These are phyloP conservation scores for Candida piceae DNA, from an alignment of 805 yeast species.

Conservation along the genomic window DNA sequence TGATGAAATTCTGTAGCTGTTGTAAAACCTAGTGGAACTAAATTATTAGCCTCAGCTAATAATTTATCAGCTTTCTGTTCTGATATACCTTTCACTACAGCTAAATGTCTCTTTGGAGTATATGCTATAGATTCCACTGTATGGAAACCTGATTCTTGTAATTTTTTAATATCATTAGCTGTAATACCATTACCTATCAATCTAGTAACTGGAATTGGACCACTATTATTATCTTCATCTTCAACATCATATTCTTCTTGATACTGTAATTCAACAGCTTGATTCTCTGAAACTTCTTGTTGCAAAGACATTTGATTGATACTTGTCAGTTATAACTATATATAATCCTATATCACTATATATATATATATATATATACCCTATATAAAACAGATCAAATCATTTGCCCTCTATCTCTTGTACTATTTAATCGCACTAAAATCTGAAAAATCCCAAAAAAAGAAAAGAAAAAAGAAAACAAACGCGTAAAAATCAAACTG, in stretches of 20 bases:
- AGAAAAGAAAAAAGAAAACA: too few relatives aligned
- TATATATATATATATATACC: too few relatives aligned
- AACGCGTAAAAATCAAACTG: too few relatives aligned
- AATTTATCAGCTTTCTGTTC: constrained; percentile 92
- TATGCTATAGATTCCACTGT: constrained; percentile 93
- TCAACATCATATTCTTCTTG: constrained; percentile 44
- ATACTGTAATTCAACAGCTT: constrained; percentile 9
- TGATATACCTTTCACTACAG: constrained; percentile 83
- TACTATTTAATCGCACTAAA: too few relatives aligned
- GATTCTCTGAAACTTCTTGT: constrained; percentile 1
- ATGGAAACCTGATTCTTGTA: constrained; percentile 76
- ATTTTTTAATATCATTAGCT: constrained; percentile 68
- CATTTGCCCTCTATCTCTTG: too few relatives aligned
- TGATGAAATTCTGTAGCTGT: constrained; percentile 93
- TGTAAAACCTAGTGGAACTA: constrained; percentile 94
- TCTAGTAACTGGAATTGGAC: constrained; percentile 51
- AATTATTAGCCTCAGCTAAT: constrained; percentile 73
- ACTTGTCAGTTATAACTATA: too few relatives aligned
- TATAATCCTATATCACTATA: too few relatives aligned
- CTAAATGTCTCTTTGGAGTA: constrained; percentile 76
- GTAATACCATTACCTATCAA: constrained; percentile 83
- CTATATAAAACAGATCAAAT: too few relatives aligned
- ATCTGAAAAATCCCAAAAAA: too few relatives aligned
- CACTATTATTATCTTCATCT: constrained; percentile 33
- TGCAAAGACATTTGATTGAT: neutral